Conservation (phyloP, 192 early-diverging fungal genomes). For the Coemansia sp. region DNA sequence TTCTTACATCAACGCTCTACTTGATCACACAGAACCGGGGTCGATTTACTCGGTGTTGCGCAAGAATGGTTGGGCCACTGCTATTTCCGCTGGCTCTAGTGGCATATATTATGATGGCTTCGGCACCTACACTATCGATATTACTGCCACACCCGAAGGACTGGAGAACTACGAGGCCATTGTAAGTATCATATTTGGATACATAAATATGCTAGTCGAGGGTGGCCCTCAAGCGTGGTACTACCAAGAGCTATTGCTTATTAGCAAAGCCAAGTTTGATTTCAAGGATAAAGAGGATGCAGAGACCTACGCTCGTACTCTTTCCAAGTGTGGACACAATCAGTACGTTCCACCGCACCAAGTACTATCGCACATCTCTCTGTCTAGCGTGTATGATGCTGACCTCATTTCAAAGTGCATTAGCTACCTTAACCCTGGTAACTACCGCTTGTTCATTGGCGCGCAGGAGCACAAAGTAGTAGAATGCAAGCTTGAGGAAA, state of each 20-base stretch:
- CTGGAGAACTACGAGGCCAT: conserved; percentile 1
- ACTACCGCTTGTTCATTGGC: too few relatives aligned
- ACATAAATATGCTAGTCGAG: conserved; percentile 12
- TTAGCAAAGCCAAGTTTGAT: conserved; percentile 46
- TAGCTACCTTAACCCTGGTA: conserved; percentile 40
- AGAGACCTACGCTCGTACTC: conserved; percentile 26
- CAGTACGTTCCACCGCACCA: conserved; percentile 64
- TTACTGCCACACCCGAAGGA: conserved; percentile 21
- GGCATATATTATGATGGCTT: background rate
- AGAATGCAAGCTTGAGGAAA: too few relatives aligned
- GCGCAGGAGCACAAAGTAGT: too few relatives aligned
- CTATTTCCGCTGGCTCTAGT: conserved; percentile 60
- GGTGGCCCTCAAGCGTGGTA: conserved; percentile 25
- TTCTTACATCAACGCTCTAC: conserved; percentile 72
- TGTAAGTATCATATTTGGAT: conserved; percentile 31
- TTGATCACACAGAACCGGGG: conserved; percentile 81
- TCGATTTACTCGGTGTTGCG: conserved; percentile 82
- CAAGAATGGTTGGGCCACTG: conserved; percentile 81
- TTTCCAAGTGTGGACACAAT: conserved; percentile 49
- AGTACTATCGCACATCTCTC: conserved; percentile 64
- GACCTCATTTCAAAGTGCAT: conserved; percentile 64
- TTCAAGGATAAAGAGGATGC: conserved; percentile 69
- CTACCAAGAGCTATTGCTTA: conserved; percentile 42
- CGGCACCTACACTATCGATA: conserved; percentile 20
- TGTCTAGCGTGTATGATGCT: conserved; percentile 68